phyloP scores from a whole-genome alignment of 345 rosid genomes.

The Ceriops tagal region DNA sequence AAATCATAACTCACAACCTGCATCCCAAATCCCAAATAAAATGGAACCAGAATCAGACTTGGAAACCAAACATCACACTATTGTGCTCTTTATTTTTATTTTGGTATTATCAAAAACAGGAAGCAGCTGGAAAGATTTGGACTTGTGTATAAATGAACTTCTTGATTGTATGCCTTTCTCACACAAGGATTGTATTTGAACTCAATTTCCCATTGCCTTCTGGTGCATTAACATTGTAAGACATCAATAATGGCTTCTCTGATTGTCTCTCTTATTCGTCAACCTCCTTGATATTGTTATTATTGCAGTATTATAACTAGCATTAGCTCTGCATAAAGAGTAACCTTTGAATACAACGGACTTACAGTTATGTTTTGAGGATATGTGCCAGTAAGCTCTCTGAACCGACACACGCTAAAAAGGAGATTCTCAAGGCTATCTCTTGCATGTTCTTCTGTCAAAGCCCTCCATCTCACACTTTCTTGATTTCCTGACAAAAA shows the following conservation, averaged over 20 bases:
- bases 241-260: no score
- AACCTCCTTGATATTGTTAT: no score
- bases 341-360: constrained; percentile 5
- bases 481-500: constrained; percentile 57
- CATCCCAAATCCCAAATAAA: constrained; percentile 1
- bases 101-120: background rate
- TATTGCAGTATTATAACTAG: no score
- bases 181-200: background rate
- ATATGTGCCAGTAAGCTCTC: constrained; percentile 88
- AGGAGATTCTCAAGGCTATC: constrained; percentile 98
- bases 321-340: background rate
- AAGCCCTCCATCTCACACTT: constrained; percentile 64
- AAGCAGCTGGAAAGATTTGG: background rate
- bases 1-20: constrained; percentile 96
- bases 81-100: background rate
- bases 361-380: constrained; percentile 89
- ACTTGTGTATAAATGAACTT: background rate
- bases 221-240: no score
- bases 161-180: background rate
- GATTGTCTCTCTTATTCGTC: no score
- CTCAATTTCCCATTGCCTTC: background rate
- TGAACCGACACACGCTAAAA: constrained; percentile 83
- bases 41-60: background rate
- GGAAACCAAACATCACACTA: background rate
- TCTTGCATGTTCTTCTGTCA: constrained; percentile 97